Conservation (phyloP, 2,329 filamentous ascomycete genomes). For the Penicillium janthinellum region DNA sequence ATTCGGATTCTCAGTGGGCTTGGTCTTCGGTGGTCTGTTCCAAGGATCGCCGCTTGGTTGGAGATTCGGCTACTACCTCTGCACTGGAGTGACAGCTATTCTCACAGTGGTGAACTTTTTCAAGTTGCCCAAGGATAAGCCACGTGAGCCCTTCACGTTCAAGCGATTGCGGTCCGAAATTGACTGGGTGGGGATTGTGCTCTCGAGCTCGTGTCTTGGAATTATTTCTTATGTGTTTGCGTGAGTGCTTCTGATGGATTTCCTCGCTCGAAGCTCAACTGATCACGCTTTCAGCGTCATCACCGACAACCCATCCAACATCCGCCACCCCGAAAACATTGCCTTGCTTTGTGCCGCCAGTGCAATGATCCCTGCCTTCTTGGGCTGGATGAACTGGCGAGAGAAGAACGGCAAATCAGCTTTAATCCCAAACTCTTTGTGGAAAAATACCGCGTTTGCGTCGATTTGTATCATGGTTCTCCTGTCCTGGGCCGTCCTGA, state of each 20-base stretch:
- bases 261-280: not conserved
- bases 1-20: conserved; percentile 54
- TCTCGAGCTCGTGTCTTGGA: conserved; percentile 51
- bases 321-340: conserved; percentile 32
- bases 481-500: conserved; percentile 39
- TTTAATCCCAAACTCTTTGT: conserved; percentile 40
- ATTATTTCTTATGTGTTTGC: conserved; percentile 56
- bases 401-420: conserved; percentile 19
- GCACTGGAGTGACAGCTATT: conserved; percentile 18
- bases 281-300: conserved; percentile 21
- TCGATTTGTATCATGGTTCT: conserved; percentile 38
- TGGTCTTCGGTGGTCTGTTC: conserved; percentile 49
- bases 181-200: conserved; percentile 56
- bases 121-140: conserved; percentile 28
- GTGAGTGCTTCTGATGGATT: conserved; percentile 33
- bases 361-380: not conserved
- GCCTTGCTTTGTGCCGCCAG: not conserved
- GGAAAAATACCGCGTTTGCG: conserved; percentile 36
- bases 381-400: not conserved
- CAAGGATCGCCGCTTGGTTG: conserved; percentile 53
- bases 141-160: conserved; percentile 9
- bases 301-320: conserved; percentile 32
- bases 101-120: conserved; percentile 37
- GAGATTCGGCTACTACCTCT: conserved; percentile 50
- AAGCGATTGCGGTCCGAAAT: conserved; percentile 39